Percentiles rank a stretch among this genome's conserved stretches.
Evolutionary conservation across 805 yeast species (phyloP).

Genomic region (Ogataea parapolymorpha): DNA sequence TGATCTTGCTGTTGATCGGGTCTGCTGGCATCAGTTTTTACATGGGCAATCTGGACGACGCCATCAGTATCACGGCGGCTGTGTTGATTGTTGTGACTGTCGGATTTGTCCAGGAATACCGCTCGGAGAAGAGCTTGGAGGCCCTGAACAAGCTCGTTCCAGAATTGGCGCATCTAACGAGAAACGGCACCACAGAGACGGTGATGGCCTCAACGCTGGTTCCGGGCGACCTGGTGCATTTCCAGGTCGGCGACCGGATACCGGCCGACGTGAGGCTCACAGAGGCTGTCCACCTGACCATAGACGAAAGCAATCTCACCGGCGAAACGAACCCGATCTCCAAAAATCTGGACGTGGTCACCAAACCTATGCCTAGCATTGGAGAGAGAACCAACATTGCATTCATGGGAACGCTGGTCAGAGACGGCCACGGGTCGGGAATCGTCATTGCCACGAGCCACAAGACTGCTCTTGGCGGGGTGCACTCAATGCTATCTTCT

Average conservation of each 20-base stretch:
- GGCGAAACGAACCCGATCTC: conserved; percentile 91
- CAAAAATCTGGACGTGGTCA: conserved; percentile 51
- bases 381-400: conserved; percentile 77
- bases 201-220: conserved; percentile 84
- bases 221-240: conserved; percentile 93
- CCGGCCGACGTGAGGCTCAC: conserved; percentile 92
- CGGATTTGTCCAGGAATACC: conserved; percentile 95
- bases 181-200: conserved; percentile 75
- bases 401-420: conserved; percentile 95
- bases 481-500: conserved; percentile 90
- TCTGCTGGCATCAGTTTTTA: conserved; percentile 83
- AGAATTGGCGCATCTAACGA: conserved; percentile 88
- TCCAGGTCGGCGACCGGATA: conserved; percentile 89
- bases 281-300: conserved; percentile 71
- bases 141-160: conserved; percentile 93
- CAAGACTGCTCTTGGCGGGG: conserved; percentile 90
- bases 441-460: conserved; percentile 88
- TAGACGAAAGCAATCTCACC: conserved; percentile 92
- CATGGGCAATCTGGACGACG: conserved; percentile 97
- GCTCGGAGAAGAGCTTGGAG: conserved; percentile 91
- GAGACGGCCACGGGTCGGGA: conserved; percentile 95
- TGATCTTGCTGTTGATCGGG: conserved; percentile 82
- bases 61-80: conserved; percentile 89
- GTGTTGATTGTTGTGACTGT: conserved; percentile 91
- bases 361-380: conserved; percentile 22